Evolutionary conservation across 805 yeast species (phyloP), one percentile per base, ranked within the genome.

Genomic region (Ogataea glucozyma): DNA sequence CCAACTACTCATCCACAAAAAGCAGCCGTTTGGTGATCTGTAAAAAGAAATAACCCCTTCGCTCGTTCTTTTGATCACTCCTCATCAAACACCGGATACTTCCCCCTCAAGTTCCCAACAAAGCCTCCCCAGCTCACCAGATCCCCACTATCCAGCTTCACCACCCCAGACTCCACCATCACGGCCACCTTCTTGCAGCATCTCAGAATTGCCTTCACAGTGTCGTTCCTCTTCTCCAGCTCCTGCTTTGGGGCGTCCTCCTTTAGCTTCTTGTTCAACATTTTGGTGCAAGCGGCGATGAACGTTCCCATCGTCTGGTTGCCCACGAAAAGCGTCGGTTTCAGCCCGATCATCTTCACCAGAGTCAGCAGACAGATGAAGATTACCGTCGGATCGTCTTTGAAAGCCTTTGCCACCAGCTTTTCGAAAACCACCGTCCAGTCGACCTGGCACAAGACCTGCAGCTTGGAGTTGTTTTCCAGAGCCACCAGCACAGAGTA

Each of bases 241-340:
- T 81, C 88, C 57, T 83, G 87, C 40, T 81, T 75, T n/a, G 81
- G 78, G 6, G 88, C 83, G 40, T 73, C 79, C 19, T 76, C 81
- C 47, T 77, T 72, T 40, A 79, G 62, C 47, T 75, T 79, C 41
- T 72, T 72, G 30, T 67, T 68, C 40, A 77, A 52, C 19, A 73
- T 65, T 36, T 69, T 71, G 9, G 60, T 64, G 38, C 72, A 66
- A n/a, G 72, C 62, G 4, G 60, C 64, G 19, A 64, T 62, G 27
- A 71, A 59, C 10, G 27, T 37, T 3, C 39, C 50, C 40, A 64
- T 31, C 5, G 53, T 29, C 18, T 50, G 57, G 26, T 48, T 46
- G 4, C 53, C 53, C 7, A 38, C 6, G 29, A 62, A 62, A 7
- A 62, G 37, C 18, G 37, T 40, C 11, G 61, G 56, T n/a, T 46